Evolutionary conservation across 345 rosid species (phyloP).

Genomic region (Passiflora organensis): DNA sequence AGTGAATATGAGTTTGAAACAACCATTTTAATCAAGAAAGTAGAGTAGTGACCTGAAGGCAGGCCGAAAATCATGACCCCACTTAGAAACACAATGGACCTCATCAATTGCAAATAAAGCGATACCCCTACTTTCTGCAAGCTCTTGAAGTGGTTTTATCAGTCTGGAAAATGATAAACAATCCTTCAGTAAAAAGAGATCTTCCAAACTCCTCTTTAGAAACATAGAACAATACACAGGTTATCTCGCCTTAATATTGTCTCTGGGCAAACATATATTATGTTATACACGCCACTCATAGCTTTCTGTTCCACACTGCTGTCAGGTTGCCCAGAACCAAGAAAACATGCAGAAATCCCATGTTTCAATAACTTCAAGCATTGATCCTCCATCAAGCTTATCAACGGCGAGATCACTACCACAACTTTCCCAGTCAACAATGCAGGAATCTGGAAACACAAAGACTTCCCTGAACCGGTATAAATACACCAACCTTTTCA

Average conservation of each 20-base stretch:
- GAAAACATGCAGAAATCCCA: conserved; percentile 85
- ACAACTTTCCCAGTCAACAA: conserved; percentile 71
- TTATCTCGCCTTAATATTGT: conserved; percentile 53
- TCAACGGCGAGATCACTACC: conserved; percentile 84
- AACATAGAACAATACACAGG: neutral
- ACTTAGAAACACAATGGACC: conserved; percentile 87
- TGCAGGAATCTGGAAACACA: conserved; percentile 92
- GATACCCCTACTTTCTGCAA: conserved; percentile 70
- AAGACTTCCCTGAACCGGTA: conserved; percentile 63
- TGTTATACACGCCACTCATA: conserved; percentile 68
- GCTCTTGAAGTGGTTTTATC: conserved; percentile 63
- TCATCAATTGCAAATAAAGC: conserved; percentile 88
- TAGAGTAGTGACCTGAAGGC: conserved; percentile 50
- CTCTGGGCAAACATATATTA: conserved; percentile 90
- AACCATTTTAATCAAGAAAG: neutral
- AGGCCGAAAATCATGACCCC: conserved; percentile 97
- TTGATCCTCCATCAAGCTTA: conserved; percentile 94
- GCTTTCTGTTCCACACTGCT: conserved; percentile 76
- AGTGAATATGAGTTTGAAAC: no score
- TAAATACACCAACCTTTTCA: conserved; percentile 1
- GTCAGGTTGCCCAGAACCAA: conserved; percentile 94
- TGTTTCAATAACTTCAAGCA: conserved; percentile 74
- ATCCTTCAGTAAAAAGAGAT: conserved; percentile 6
- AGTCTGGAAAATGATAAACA: conserved; percentile 40
- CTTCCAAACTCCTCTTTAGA: conserved; percentile 5